Evolutionary conservation across 164 flowering plant species (phyloP).

Genomic region (Cinnamomum chago): DNA sequence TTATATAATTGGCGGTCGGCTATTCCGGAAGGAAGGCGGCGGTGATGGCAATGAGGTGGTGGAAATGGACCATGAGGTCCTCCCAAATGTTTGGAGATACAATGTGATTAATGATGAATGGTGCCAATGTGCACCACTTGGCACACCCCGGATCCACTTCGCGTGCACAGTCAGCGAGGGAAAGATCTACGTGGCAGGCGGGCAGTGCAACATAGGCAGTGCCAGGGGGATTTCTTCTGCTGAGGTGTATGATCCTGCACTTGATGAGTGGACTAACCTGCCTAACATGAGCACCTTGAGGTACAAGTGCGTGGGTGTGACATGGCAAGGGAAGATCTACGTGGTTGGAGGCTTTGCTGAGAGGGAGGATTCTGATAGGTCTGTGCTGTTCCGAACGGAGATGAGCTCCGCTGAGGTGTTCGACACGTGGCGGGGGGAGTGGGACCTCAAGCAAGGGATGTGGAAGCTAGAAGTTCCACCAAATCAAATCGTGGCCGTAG

Average conservation of each 20-base stretch:
- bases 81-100: constrained; percentile 26
- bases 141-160: constrained; percentile 41
- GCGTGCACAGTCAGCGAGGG: constrained; percentile 41
- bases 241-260: constrained; percentile 41
- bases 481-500: constrained; percentile 48
- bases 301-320: constrained; percentile 58
- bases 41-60: constrained; percentile 2
- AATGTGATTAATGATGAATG: constrained; percentile 24
- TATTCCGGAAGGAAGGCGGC: constrained; percentile 20
- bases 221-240: constrained; percentile 40
- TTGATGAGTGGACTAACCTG: constrained; percentile 35
- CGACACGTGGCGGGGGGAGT: constrained; percentile 28
- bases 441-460: constrained; percentile 44
- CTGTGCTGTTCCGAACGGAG: constrained; percentile 12
- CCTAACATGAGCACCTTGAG: constrained; percentile 44
- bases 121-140: constrained; percentile 37
- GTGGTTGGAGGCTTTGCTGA: constrained; percentile 58
- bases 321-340: constrained; percentile 51
- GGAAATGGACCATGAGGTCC: constrained; percentile 25
- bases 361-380: constrained; percentile 22
- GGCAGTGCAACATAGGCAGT: constrained; percentile 26
- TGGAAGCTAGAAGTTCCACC: constrained; percentile 72
- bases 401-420: constrained; percentile 59
- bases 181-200: constrained; percentile 62
- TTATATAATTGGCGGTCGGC: constrained; percentile 47